phyloP scores from a whole-genome alignment of 768 basidiomycete species.

The Boletus insuetus region DNA sequence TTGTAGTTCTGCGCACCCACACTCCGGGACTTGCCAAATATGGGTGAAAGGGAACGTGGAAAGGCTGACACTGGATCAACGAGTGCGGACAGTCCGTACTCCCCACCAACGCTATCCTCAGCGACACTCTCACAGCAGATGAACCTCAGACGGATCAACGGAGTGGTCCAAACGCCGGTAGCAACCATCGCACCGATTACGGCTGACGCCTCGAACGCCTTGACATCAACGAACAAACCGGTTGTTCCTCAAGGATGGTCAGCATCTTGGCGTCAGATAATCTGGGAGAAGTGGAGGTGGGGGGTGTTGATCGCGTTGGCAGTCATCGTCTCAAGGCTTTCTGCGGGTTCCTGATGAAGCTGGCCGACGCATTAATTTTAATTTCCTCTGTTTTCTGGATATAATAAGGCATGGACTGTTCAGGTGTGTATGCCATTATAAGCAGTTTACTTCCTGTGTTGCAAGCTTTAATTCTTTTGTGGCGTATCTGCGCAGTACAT shows the following conservation, averaged over 20 bases:
- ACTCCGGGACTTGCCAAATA: slow-evolving; percentile 82
- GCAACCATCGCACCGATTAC: slow-evolving; percentile 3
- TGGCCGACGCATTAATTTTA: not conserved
- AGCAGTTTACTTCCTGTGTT: slow-evolving; percentile 17
- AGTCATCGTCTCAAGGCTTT: slow-evolving; percentile 73
- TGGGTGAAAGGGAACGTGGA: slow-evolving; percentile 80
- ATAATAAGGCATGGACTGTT: slow-evolving; percentile 13
- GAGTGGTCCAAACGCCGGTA: slow-evolving; percentile 22
- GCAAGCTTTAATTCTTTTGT: slow-evolving; percentile 9
- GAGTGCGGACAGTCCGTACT: slow-evolving; percentile 16
- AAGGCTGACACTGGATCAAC: slow-evolving; percentile 35
- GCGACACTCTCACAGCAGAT: slow-evolving; percentile 22
- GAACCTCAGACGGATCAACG: slow-evolving; percentile 16
- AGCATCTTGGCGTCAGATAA: slow-evolving; percentile 58
- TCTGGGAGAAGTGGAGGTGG: slow-evolving; percentile 87
- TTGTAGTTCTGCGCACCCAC: slow-evolving; percentile 65
- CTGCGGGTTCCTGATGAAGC: slow-evolving; percentile 41
- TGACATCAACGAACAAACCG: slow-evolving; percentile 29
- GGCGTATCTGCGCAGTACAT: slow-evolving; percentile 6
- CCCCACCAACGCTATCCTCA: slow-evolving; percentile 16
- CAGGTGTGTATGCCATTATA: slow-evolving; percentile 17
- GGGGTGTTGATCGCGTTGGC: slow-evolving; percentile 76
- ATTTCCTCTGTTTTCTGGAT: slow-evolving; percentile 13
- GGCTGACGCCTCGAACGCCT: slow-evolving; percentile 17
- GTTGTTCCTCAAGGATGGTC: slow-evolving; percentile 48